These are phyloP conservation scores for Breynia disticha DNA, from an alignment of 441 rosid species.

Conservation along the genomic window DNA sequence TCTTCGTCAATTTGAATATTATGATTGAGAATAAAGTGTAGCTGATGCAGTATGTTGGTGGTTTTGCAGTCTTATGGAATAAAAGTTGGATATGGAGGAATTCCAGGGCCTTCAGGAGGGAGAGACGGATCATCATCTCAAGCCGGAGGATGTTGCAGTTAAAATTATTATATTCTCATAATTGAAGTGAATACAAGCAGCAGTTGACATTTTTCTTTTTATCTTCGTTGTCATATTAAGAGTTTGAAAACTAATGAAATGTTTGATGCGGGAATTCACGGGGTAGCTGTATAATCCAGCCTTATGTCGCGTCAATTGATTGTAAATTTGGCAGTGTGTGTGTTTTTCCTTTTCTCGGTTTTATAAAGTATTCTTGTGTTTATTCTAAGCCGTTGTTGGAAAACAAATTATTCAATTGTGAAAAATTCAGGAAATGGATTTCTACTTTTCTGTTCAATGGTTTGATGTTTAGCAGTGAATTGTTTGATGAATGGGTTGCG, in stretches of 20 bases:
- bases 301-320: slow-evolving; percentile 10
- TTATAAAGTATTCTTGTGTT: neutral
- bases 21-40: slow-evolving; percentile 2
- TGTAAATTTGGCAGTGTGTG: slow-evolving; percentile 27
- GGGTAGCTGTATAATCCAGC: slow-evolving; percentile 16
- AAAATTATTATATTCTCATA: neutral
- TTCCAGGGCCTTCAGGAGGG: no score
- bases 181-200: no score
- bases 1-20: neutral
- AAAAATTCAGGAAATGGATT: no score
- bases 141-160: slow-evolving; percentile 85
- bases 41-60: slow-evolving; percentile 10
- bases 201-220: no score
- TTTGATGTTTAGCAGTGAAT: no score
- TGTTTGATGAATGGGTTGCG: no score
- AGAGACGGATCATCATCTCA: slow-evolving; percentile 76
- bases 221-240: no score
- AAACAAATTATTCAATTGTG: no score
- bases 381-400: no score
- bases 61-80: slow-evolving; percentile 73
- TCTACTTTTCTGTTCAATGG: no score
- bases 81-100: slow-evolving; percentile 93
- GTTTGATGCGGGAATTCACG: neutral
- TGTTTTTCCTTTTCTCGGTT: slow-evolving; percentile 4
- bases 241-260: neutral